Conservation (phyloP, 1,284 basidiomycete species). For the Pyrrhoderma noxium region DNA sequence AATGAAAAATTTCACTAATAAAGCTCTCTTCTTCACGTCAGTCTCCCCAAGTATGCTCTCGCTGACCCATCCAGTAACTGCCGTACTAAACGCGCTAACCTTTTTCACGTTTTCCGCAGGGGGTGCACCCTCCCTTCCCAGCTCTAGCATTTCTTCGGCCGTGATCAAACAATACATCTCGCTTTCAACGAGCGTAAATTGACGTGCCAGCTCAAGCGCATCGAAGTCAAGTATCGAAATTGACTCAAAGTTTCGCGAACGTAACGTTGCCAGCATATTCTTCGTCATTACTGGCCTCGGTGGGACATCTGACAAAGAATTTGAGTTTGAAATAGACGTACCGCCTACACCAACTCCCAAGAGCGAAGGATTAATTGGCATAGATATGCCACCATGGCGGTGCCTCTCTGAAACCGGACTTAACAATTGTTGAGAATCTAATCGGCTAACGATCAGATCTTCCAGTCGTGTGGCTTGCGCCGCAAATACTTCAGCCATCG, state of each 20-base stretch:
- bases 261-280: slow-evolving; percentile 57
- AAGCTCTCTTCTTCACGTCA: slow-evolving; percentile 83
- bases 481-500: slow-evolving; percentile 56
- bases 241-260: slow-evolving; percentile 48
- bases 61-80: slow-evolving; percentile 92
- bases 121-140: slow-evolving; percentile 60
- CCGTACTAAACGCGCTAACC: slow-evolving; percentile 84
- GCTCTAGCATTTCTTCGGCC: slow-evolving; percentile 83
- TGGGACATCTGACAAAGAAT: slow-evolving; percentile 26
- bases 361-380: slow-evolving; percentile 59
- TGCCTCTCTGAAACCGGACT: slow-evolving; percentile 39
- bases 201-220: slow-evolving; percentile 84
- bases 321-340: slow-evolving; percentile 30
- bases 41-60: slow-evolving; percentile 87
- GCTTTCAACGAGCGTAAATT: slow-evolving; percentile 93
- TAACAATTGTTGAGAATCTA: slow-evolving; percentile 30
- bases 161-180: slow-evolving; percentile 80
- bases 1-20: slow-evolving; percentile 91
- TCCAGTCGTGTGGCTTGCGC: slow-evolving; percentile 65
- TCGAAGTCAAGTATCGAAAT: slow-evolving; percentile 89
- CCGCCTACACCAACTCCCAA: slow-evolving; percentile 20
- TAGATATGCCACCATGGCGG: slow-evolving; percentile 43
- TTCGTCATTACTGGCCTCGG: slow-evolving; percentile 83
- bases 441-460: slow-evolving; percentile 56
- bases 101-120: slow-evolving; percentile 71